Evolutionary conservation across 164 flowering plant genomes (phyloP).

Genomic region (Aristolochia contorta): DNA sequence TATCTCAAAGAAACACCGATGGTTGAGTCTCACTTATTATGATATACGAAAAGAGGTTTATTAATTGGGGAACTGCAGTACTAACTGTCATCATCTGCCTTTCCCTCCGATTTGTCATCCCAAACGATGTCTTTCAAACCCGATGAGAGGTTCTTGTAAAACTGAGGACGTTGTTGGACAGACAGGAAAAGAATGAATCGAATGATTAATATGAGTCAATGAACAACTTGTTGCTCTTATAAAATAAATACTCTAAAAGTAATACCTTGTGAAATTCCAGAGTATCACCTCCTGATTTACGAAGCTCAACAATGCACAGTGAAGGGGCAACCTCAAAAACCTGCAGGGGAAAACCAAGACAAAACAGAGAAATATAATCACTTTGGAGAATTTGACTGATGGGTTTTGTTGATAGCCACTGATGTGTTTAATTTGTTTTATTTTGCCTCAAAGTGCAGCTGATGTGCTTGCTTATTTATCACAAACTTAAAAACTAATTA

Average conservation of each 20-base stretch:
- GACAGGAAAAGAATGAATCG: neutral
- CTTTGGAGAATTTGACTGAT: neutral
- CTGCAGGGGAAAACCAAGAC: constrained; percentile 23
- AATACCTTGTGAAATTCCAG: constrained; percentile 94
- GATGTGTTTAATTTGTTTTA: neutral
- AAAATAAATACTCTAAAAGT: neutral
- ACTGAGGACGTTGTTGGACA: constrained; percentile 20
- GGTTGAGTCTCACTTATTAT: no score
- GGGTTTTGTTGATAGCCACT: neutral
- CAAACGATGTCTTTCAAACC: constrained; percentile 57
- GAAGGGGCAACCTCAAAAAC: constrained; percentile 96
- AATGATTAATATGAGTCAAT: neutral
- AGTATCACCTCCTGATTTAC: constrained; percentile 91
- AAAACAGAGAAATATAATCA: no score
- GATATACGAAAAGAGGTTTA: no score
- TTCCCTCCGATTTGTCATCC: constrained; percentile 28
- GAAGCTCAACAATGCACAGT: constrained; percentile 87
- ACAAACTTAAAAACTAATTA: no score
- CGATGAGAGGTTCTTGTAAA: constrained; percentile 50
- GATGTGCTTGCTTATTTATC: no score
- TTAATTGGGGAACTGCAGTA: neutral
- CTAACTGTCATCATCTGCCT: neutral
- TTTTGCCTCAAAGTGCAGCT: neutral
- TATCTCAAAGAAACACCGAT: no score
- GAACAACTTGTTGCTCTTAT: neutral